A percentile compares a stretch with the other conserved stretches of the same genome.
phyloP scores from a whole-genome alignment of 768 basidiomycete species.

The Russula sp. region DNA sequence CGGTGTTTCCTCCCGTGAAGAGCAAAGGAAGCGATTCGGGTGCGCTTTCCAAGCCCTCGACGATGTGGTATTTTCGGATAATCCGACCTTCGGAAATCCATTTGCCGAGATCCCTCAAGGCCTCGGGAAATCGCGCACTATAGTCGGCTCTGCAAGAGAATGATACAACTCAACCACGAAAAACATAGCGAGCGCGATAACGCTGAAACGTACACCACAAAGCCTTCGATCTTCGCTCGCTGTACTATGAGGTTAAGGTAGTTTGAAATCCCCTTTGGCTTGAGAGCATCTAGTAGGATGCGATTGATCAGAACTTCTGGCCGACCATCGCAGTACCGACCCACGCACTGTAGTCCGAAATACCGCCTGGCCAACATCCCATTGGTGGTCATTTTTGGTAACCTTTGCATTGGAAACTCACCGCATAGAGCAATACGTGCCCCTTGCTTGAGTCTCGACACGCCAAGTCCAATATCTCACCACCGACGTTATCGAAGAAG shows the following conservation, averaged over 20 bases:
- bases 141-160: slow-evolving; percentile 67
- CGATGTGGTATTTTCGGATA: slow-evolving; percentile 76
- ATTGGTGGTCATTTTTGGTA: slow-evolving; percentile 1
- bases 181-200: not conserved
- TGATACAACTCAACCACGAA: not conserved
- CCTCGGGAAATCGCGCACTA: slow-evolving; percentile 53
- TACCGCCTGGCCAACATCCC: slow-evolving; percentile 55
- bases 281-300: slow-evolving; percentile 46
- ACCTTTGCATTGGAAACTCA: slow-evolving; percentile 36
- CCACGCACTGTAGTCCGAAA: slow-evolving; percentile 74
- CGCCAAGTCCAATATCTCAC: slow-evolving; percentile 77
- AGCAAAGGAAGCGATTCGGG: slow-evolving; percentile 67
- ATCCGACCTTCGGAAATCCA: slow-evolving; percentile 65
- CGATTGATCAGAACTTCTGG: too few species aligned
- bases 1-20: slow-evolving; percentile 73
- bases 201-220: slow-evolving; percentile 58
- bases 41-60: slow-evolving; percentile 72
- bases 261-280: slow-evolving; percentile 62
- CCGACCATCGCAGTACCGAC: not conserved
- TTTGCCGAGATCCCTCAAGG: slow-evolving; percentile 52
- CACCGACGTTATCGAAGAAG: slow-evolving; percentile 81
- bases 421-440: slow-evolving; percentile 84
- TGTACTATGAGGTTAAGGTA: slow-evolving; percentile 71
- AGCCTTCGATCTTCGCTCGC: slow-evolving; percentile 79
- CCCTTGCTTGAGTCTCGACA: slow-evolving; percentile 68